Evolutionary conservation across 805 yeast genomes (phyloP).

Genomic region (Candida ponderosae): DNA sequence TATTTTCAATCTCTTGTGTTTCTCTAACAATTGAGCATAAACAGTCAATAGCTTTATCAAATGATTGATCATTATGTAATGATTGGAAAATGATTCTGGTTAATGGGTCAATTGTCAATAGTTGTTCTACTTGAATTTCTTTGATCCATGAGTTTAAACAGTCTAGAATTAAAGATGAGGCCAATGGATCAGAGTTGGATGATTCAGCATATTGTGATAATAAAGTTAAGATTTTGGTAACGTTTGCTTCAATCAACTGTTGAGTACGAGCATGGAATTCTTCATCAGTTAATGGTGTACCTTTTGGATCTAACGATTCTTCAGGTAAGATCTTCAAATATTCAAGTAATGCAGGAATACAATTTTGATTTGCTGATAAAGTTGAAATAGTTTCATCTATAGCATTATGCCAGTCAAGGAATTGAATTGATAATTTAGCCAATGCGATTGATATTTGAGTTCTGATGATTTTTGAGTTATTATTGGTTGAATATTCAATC

Average conservation of each 20-base stretch:
- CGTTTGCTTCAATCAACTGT: conserved; percentile 57
- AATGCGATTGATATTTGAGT: conserved; percentile 79
- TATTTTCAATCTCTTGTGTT: conserved; percentile 67
- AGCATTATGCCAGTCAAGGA: conserved; percentile 63
- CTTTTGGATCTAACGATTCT: conserved; percentile 72
- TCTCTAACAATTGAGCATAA: conserved; percentile 74
- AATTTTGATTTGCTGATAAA: conserved; percentile 31
- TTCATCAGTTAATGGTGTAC: conserved; percentile 72
- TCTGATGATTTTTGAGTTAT: conserved; percentile 47
- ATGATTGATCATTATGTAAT: conserved; percentile 49
- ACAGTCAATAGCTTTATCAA: conserved; percentile 84
- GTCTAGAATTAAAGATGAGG: conserved; percentile 46
- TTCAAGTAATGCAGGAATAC: conserved; percentile 51
- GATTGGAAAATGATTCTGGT: conserved; percentile 63
- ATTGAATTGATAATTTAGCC: conserved; percentile 77
- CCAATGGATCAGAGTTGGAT: conserved; percentile 17
- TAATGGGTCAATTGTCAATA: conserved; percentile 58
- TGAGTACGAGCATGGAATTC: conserved; percentile 63
- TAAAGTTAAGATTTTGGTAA: conserved; percentile 57
- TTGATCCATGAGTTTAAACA: conserved; percentile 87
- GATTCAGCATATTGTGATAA: conserved; percentile 44
- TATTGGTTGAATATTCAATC: conserved; percentile 32
- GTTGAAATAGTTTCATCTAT: conserved; percentile 54
- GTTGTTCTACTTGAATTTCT: conserved; percentile 69
- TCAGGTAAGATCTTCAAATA: conserved; percentile 87